These are phyloP conservation scores for Aegilops speltoides DNA, from an alignment of 176 grass and related monocot genomes.

Conservation along the genomic window DNA sequence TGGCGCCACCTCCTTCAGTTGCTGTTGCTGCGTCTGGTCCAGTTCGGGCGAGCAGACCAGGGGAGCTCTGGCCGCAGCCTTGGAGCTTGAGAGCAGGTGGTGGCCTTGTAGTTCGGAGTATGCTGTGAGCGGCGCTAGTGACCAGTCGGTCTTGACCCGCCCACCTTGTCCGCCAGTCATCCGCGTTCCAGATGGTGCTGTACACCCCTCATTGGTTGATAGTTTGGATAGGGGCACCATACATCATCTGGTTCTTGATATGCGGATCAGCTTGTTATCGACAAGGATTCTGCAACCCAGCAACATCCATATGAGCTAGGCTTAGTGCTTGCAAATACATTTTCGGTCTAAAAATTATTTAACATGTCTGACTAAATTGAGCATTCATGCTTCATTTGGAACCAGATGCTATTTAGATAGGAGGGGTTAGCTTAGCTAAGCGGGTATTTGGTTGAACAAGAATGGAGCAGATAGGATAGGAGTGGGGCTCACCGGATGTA, in stretches of 20 bases:
- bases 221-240: conserved; percentile 46
- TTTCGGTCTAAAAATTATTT: neutral
- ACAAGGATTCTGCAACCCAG: conserved; percentile 63
- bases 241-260: conserved; percentile 41
- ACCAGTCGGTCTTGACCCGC: conserved; percentile 61
- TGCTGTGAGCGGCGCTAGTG: conserved; percentile 51
- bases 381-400: neutral
- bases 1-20: conserved; percentile 38
- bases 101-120: conserved; percentile 61
- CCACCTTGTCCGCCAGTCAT: conserved; percentile 75
- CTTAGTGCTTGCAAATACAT: neutral
- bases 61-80: conserved; percentile 21
- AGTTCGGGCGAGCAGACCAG: conserved; percentile 35
- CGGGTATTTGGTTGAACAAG: neutral
- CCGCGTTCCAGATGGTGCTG: conserved; percentile 58
- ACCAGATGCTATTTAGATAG: neutral
- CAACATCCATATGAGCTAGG: conserved; percentile 3
- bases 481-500: conserved; percentile 53
- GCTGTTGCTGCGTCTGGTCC: conserved; percentile 25
- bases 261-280: conserved; percentile 56
- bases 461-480: neutral
- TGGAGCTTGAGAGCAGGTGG: conserved; percentile 23
- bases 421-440: neutral
- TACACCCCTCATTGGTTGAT: conserved; percentile 62
- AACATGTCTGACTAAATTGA: neutral